These are phyloP conservation scores for Suhomyces ambrosiae DNA, from an alignment of 1,139 yeast species.

Conservation along the genomic window DNA sequence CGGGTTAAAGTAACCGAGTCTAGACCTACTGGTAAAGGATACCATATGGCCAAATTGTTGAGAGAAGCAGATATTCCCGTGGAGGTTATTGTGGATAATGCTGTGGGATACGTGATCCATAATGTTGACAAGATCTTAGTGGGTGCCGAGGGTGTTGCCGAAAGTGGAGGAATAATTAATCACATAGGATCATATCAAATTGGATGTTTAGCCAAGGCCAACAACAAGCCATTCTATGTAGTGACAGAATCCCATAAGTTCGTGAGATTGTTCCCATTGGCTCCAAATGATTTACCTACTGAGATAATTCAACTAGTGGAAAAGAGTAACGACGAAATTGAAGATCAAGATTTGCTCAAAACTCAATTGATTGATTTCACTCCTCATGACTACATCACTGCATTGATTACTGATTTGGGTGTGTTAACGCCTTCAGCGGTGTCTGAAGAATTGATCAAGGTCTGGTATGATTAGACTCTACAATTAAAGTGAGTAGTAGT, in stretches of 20 bases:
- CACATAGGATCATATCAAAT: constrained; percentile 95
- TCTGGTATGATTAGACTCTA: constrained; percentile 79
- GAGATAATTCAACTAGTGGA: constrained; percentile 44
- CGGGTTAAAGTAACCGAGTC: constrained; percentile 93
- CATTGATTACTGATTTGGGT: constrained; percentile 93
- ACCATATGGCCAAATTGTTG: constrained; percentile 68
- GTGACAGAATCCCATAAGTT: constrained; percentile 96
- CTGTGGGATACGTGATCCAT: constrained; percentile 87
- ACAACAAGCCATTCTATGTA: constrained; percentile 91
- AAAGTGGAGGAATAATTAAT: constrained; percentile 96
- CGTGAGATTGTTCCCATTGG: constrained; percentile 91
- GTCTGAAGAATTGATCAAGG: constrained; percentile 93
- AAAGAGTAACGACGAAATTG: constrained; percentile 28
- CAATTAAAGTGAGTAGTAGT: neutral
- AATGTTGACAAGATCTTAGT: constrained; percentile 90
- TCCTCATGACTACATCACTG: constrained; percentile 93
- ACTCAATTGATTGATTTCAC: constrained; percentile 79
- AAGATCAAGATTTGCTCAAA: constrained; percentile 33
- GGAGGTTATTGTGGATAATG: constrained; percentile 86
- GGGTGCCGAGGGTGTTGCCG: constrained; percentile 99
- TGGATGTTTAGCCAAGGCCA: constrained; percentile 87
- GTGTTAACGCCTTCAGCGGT: constrained; percentile 97
- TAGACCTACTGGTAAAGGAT: constrained; percentile 82
- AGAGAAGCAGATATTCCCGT: constrained; percentile 86
- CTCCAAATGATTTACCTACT: constrained; percentile 88